Evolutionary conservation across 2,329 filamentous ascomycete species (phyloP).

Genomic region (Ophiobolus disseminans): DNA sequence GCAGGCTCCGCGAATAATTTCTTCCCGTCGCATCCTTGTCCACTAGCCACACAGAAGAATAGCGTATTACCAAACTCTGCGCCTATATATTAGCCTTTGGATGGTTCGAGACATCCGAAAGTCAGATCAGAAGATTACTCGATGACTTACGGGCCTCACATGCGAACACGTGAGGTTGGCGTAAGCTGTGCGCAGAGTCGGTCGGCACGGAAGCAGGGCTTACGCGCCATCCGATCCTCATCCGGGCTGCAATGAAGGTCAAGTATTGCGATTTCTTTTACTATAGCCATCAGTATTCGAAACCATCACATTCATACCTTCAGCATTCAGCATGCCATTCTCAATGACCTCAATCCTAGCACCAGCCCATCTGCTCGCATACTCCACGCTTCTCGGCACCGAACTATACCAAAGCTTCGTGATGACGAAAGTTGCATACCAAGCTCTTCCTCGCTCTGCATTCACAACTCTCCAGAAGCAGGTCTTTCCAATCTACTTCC

Average conservation of each 20-base stretch:
- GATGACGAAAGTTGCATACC: conserved; percentile 51
- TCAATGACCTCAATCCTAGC: conserved; percentile 13
- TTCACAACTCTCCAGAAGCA: conserved; percentile 52
- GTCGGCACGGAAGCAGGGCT: neutral
- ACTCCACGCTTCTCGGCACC: conserved; percentile 50
- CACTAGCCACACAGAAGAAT: no score
- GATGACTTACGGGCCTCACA: neutral
- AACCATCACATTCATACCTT: neutral
- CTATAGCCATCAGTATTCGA: no score
- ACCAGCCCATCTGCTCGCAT: conserved; percentile 49
- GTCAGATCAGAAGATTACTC: no score
- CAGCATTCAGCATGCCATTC: conserved; percentile 4
- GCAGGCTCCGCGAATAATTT: no score
- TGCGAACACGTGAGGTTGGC: neutral
- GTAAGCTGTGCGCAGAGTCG: neutral
- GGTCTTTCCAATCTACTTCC: conserved; percentile 52
- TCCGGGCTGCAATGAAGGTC: neutral
- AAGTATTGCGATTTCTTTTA: neutral
- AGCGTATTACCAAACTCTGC: no score
- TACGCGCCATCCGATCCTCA: neutral
- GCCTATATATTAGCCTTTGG: no score
- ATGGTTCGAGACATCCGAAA: no score
- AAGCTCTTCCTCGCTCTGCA: conserved; percentile 43
- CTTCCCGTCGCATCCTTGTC: no score
- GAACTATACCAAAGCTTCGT: conserved; percentile 52